Base-by-base conservation (phyloP, 169 alveolate species). In the Cryptosporidium parvum region DNA sequence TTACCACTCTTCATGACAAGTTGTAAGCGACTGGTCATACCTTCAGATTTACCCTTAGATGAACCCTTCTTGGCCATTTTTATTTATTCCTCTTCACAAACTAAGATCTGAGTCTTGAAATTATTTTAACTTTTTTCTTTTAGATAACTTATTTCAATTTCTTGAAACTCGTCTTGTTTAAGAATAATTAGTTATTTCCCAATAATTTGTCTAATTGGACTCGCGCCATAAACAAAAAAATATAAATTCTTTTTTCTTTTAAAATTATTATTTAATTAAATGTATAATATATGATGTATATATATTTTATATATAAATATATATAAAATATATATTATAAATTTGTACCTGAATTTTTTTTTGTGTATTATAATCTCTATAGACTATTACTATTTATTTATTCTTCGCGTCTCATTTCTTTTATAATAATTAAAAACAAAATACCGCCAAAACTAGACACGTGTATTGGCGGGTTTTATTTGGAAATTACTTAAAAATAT, bases 1-100 rank as follows among this genome's bases (percentile, higher is more conserved):
- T 98, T 98, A 67, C 99, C 99, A 56, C 99, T 96, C 93, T 97
- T 98, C 98, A 98, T 97, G 80, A 97, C 99, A 86, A 98, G 96
- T 92, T 97, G 98, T 59, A 98, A 95, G 92, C 97, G 97, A 75
- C 96, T 93, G 96, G 97, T 97, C 91, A 98, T 97, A 94, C 96
- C 96, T 91, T 98, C 99, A 23, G 96, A 93, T 89, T 91, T 89
- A 69, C 96, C 96, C 91, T 95, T 96, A 56, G 94, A 86, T 73
- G 96, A 92, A 87, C 96, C 93, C 72, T 96, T 94, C 93, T 96
- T 96, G 70, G 93, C 97, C 97, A 96, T 95, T 69, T 91, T 94
- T 26, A 51, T n/a, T 23, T 67, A 67, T 10, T 18, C 23, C 12
- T 67, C 56, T 39, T 67, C 52, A 67, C 73, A 67, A 59, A 10